Conservation (phyloP, 1,284 basidiomycete species). For the Pascua sp. region DNA sequence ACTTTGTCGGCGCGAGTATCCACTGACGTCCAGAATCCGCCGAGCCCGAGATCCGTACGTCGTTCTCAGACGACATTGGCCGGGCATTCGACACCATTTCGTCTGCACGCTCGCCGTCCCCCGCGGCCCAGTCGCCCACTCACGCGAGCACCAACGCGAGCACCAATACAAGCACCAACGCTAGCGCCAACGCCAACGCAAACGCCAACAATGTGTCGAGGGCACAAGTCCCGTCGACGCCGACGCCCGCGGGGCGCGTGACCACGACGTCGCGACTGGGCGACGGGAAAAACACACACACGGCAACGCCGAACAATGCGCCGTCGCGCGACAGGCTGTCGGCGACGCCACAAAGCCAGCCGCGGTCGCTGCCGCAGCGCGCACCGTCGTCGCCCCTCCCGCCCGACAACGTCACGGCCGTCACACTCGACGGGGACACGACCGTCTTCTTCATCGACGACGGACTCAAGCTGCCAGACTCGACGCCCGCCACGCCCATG, state of each 20-base stretch:
- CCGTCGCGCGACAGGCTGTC: too few species aligned
- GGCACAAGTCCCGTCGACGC: not conserved
- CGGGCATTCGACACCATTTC: conserved; percentile 14
- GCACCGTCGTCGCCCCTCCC: not conserved
- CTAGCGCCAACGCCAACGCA: too few species aligned
- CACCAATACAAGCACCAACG: too few species aligned
- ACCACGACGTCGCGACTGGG: not conserved
- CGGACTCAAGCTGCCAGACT: conserved; percentile 2
- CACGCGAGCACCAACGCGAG: too few species aligned
- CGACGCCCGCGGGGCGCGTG: not conserved
- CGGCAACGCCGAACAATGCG: not conserved
- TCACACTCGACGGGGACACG: conserved; percentile 12
- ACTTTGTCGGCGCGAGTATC: too few species aligned
- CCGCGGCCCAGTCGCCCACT: too few species aligned
- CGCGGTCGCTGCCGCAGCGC: not conserved
- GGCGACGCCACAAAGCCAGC: not conserved
- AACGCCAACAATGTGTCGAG: not conserved
- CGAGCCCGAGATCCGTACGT: not conserved
- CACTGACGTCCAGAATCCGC: too few species aligned
- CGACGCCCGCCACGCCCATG: not conserved
- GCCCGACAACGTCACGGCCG: conserved; percentile 5
- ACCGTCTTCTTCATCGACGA: conserved; percentile 21
- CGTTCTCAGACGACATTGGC: conserved; percentile 14
- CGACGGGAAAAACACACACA: not conserved
- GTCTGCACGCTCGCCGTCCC: not conserved